phyloP scores from a whole-genome alignment of 116 monocot species.

The Posidonia oceanica region DNA sequence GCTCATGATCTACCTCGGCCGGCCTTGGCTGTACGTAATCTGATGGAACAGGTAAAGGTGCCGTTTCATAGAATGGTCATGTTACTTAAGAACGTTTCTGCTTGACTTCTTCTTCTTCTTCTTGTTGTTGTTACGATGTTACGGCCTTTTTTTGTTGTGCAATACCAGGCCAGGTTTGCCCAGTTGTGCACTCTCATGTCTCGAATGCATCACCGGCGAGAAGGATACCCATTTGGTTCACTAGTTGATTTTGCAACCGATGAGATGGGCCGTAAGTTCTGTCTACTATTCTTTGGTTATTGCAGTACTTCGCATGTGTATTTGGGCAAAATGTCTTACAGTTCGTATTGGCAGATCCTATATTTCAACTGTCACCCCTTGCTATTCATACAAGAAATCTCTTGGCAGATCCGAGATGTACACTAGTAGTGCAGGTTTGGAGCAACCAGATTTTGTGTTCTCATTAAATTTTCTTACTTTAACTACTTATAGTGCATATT shows the following conservation, averaged over 20 bases:
- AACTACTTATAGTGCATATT: not conserved
- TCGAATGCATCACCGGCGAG: conserved; percentile 82
- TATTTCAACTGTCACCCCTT: conserved; percentile 82
- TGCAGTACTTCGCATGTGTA: not conserved
- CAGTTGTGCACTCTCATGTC: conserved; percentile 97
- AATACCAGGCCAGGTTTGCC: conserved; percentile 67
- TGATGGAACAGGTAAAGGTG: conserved; percentile 76
- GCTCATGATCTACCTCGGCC: conserved; percentile 87
- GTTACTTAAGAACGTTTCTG: not conserved
- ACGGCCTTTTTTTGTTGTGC: not conserved
- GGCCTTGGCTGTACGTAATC: conserved; percentile 89
- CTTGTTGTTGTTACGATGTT: not conserved
- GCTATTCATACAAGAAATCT: conserved; percentile 95
- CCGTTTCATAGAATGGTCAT: not conserved
- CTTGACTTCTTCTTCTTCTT: not conserved
- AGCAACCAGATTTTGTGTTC: not conserved
- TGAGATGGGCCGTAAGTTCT: conserved; percentile 9
- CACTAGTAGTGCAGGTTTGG: conserved; percentile 75
- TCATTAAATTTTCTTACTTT: not conserved
- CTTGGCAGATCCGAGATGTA: conserved; percentile 75
- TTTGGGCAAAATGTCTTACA: not conserved
- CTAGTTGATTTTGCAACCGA: conserved; percentile 94
- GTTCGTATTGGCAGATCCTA: conserved; percentile 58
- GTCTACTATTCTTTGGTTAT: not conserved
- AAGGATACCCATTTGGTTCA: conserved; percentile 96